These are phyloP conservation scores for Aphanomyces stellatus DNA, from an alignment of 352 stramenopile species.

Conservation along the genomic window DNA sequence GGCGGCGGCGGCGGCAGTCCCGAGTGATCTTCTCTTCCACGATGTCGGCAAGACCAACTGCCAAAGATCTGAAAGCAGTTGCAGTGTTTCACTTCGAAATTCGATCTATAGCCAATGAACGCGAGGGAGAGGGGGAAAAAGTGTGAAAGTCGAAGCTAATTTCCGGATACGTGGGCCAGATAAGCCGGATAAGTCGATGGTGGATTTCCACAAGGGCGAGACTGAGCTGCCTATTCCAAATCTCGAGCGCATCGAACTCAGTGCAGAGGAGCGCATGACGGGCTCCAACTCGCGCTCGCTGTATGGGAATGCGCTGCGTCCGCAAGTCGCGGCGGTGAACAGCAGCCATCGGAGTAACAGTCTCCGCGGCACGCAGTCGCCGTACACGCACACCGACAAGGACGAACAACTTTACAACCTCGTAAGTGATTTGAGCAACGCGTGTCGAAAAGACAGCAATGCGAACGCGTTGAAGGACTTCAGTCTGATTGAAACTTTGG, in stretches of 20 bases:
- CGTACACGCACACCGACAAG: conserved; percentile 14
- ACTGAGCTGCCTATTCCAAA: neutral
- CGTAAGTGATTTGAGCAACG: conserved; percentile 19
- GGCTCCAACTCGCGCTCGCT: neutral
- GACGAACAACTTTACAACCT: conserved; percentile 20
- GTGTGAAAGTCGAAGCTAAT: neutral
- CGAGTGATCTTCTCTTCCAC: no score
- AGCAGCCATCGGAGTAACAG: conserved; percentile 12
- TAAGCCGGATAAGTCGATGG: neutral
- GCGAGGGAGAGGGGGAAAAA: neutral
- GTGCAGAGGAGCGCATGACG: neutral
- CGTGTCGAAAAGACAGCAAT: conserved; percentile 20
- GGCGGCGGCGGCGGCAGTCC: no score
- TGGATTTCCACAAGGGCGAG: conserved; percentile 1
- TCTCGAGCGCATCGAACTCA: neutral
- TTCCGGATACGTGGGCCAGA: neutral
- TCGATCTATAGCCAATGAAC: neutral
- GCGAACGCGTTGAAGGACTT: conserved; percentile 15
- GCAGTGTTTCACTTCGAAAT: conserved; percentile 18
- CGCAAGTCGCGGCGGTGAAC: neutral
- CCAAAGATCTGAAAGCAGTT: no score
- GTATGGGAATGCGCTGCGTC: neutral
- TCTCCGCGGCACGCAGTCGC: neutral
- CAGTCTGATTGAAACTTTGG: conserved; percentile 21
- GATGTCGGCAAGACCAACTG: no score